phyloP scores from a whole-genome alignment of 2,329 filamentous ascomycete genomes.

The Sporothrix euskadiensis region DNA sequence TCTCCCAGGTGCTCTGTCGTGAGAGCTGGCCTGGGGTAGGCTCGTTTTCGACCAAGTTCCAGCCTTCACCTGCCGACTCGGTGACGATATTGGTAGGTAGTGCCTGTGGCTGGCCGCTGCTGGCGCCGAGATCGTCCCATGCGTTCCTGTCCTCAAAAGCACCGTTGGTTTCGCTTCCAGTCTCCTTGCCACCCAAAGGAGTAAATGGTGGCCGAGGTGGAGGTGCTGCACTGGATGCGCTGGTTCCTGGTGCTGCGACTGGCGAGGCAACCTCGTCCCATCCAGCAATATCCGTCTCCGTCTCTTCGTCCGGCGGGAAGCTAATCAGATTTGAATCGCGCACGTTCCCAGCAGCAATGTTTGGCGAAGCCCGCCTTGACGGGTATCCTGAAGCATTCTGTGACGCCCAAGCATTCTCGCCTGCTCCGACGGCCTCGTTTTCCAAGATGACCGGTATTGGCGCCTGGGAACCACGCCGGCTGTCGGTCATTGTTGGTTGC shows the following conservation, averaged over 20 bases:
- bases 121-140: conserved; percentile 51
- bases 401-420: conserved; percentile 43
- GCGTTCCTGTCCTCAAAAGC: conserved; percentile 48
- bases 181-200: background rate
- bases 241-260: conserved; percentile 33
- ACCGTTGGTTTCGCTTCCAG: conserved; percentile 34
- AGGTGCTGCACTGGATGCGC: conserved; percentile 32
- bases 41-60: conserved; percentile 54
- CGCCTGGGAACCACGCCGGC: conserved; percentile 38
- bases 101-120: conserved; percentile 26
- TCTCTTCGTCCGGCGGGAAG: conserved; percentile 43
- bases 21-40: conserved; percentile 39
- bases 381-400: conserved; percentile 32
- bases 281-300: conserved; percentile 44
- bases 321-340: conserved; percentile 32
- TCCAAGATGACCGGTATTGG: conserved; percentile 32
- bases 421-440: conserved; percentile 39
- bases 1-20: conserved; percentile 44
- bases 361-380: conserved; percentile 39
- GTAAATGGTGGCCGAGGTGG: conserved; percentile 31
- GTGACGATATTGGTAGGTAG: conserved; percentile 29
- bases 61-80: conserved; percentile 45
- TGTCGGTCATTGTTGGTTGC: conserved; percentile 43
- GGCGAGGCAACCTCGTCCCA: conserved; percentile 44
- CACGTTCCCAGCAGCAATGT: conserved; percentile 31